Conservation (phyloP, 1,139 yeast species). For the Geotrichum bryndzae region DNA sequence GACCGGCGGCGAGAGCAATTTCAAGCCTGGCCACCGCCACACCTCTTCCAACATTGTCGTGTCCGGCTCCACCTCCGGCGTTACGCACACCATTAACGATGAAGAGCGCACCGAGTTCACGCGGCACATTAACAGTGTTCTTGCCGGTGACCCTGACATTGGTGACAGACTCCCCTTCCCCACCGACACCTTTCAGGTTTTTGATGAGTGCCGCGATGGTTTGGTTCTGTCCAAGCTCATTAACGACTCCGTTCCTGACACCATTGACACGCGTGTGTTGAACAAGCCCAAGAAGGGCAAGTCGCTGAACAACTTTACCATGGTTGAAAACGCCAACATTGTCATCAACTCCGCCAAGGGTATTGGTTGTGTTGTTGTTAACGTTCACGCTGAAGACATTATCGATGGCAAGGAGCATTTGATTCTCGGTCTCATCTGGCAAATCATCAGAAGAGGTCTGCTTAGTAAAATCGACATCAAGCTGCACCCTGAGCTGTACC, state of each 20-base stretch:
- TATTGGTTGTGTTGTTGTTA: conserved; percentile 95
- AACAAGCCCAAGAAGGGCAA: conserved; percentile 80
- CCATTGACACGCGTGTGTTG: conserved; percentile 95
- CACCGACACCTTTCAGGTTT: conserved; percentile 87
- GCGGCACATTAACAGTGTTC: conserved; percentile 85
- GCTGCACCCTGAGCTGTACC: conserved; percentile 91
- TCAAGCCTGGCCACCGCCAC: conserved; percentile 18
- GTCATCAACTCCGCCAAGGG: conserved; percentile 98
- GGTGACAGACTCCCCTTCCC: conserved; percentile 88
- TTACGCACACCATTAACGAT: conserved; percentile 95
- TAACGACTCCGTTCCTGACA: conserved; percentile 96
- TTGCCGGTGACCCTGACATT: conserved; percentile 83
- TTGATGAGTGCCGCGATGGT: conserved; percentile 96
- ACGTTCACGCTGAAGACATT: conserved; percentile 94
- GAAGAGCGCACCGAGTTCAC: conserved; percentile 96
- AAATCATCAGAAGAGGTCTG: conserved; percentile 91
- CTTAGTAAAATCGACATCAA: conserved; percentile 92
- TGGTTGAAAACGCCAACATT: conserved; percentile 94
- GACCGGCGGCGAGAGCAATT: conserved; percentile 2
- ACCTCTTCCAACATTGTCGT: conserved; percentile 52
- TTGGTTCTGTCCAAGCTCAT: conserved; percentile 85
- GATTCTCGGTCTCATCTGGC: conserved; percentile 95
- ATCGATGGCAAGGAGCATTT: conserved; percentile 96
- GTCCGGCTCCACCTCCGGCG: conserved; percentile 77
- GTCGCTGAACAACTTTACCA: conserved; percentile 85